phyloP scores from a whole-genome alignment of 2,329 filamentous ascomycete genomes.

The Aspergillus sp. region DNA sequence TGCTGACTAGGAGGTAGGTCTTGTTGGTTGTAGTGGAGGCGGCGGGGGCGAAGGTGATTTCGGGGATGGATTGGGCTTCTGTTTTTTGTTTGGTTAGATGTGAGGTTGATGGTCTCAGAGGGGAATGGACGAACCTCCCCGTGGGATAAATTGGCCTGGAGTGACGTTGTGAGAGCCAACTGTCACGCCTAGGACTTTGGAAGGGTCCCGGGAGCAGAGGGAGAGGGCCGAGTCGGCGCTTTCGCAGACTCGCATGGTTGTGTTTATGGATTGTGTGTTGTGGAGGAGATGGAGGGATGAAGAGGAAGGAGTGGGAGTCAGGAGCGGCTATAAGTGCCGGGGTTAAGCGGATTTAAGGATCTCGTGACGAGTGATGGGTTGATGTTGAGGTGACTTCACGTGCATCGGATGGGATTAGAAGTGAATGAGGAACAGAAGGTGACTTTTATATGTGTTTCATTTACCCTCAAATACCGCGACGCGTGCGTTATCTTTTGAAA shows the following conservation, averaged over 20 bases:
- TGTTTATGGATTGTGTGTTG: too few species aligned
- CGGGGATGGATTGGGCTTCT: slow-evolving; percentile 17
- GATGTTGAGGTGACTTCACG: not conserved
- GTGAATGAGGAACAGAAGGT: not conserved
- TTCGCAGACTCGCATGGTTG: not conserved
- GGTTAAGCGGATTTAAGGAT: not conserved
- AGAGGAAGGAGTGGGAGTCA: not conserved
- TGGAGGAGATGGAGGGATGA: not conserved
- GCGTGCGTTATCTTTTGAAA: too few species aligned
- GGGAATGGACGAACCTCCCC: slow-evolving; percentile 16
- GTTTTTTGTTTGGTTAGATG: not conserved
- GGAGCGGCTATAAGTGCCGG: not conserved
- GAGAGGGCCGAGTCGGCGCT: slow-evolving; percentile 6
- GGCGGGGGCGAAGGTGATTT: slow-evolving; percentile 10
- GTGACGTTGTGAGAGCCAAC: slow-evolving; percentile 21
- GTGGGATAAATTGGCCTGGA: slow-evolving; percentile 24
- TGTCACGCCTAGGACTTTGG: slow-evolving; percentile 27
- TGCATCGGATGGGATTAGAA: not conserved
- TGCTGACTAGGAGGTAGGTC: slow-evolving; percentile 10
- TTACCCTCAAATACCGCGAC: not conserved
- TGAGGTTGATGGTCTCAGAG: too few species aligned
- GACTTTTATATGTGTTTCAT: not conserved
- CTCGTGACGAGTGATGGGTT: not conserved
- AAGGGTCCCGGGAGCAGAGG: slow-evolving; percentile 23
- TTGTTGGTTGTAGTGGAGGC: not conserved